phyloP scores from a whole-genome alignment of 176 grass and related monocot genomes.

The Oryza officinalis region DNA sequence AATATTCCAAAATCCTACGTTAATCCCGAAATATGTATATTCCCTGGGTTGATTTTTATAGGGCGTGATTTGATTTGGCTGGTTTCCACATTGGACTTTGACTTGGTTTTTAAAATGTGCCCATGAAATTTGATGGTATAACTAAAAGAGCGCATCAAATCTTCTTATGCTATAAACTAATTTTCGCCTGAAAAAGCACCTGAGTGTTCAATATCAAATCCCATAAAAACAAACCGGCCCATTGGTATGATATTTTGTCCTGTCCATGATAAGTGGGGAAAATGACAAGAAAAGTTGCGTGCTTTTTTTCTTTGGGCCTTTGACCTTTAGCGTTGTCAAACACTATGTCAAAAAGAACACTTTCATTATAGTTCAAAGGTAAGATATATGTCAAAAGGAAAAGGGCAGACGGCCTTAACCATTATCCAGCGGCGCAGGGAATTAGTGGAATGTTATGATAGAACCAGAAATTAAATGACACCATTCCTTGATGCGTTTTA shows the following conservation, averaged over 20 bases:
- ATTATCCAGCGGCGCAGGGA: neutral
- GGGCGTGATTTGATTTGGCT: neutral
- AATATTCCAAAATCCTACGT: neutral
- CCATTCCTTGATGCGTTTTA: too few species aligned
- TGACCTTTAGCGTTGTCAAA: neutral
- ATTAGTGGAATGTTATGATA: neutral
- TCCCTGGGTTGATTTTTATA: neutral
- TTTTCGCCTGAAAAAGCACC: neutral
- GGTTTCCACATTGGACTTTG: neutral
- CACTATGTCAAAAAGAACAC: neutral
- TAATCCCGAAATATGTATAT: neutral
- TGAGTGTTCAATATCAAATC: neutral
- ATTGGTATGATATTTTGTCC: neutral
- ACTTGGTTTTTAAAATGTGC: neutral
- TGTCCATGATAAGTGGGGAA: neutral
- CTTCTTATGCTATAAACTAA: neutral
- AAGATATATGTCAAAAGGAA: neutral
- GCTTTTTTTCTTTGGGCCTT: neutral
- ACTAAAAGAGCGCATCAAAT: neutral
- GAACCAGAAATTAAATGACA: neutral
- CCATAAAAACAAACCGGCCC: neutral
- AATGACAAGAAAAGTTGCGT: neutral
- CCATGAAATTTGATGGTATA: neutral
- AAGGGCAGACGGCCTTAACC: neutral
- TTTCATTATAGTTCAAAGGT: neutral